Percentiles rank a stretch among this genome's conserved stretches.
These are phyloP conservation scores for Lactifluus subvellereus DNA, from an alignment of 768 basidiomycete genomes.

Conservation along the genomic window DNA sequence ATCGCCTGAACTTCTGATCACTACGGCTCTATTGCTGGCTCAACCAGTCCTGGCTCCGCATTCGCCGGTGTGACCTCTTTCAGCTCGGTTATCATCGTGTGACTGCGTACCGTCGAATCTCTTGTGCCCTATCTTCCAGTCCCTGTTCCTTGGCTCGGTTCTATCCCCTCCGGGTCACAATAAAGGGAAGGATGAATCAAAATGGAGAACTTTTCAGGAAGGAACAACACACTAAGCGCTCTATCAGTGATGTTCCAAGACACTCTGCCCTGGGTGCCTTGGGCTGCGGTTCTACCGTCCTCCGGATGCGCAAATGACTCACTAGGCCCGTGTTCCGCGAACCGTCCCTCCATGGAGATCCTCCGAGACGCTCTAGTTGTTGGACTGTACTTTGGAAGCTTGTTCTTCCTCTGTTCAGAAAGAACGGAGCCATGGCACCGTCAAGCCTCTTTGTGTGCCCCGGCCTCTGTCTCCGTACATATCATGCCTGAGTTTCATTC, in stretches of 20 bases:
- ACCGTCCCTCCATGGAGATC: background rate
- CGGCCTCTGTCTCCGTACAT: background rate
- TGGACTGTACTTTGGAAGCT: background rate
- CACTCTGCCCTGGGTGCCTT: background rate
- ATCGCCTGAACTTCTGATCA: too few relatives aligned
- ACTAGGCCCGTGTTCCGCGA: background rate
- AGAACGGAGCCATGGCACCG: too few relatives aligned
- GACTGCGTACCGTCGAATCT: background rate
- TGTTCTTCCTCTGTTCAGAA: background rate
- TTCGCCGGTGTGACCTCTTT: background rate
- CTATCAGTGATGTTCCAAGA: too few relatives aligned
- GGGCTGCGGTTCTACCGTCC: background rate
- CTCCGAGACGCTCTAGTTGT: slow-evolving; percentile 3
- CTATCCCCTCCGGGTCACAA: background rate
- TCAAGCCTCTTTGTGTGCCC: background rate
- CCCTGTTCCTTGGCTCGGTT: background rate
- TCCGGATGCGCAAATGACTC: background rate
- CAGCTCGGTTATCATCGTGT: background rate
- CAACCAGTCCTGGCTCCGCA: background rate
- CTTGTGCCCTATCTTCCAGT: background rate
- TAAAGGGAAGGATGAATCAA: background rate
- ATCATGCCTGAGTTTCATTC: background rate
- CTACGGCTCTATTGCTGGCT: background rate
- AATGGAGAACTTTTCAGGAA: background rate
- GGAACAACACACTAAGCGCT: background rate